Base-by-base conservation (phyloP, 2,329 filamentous ascomycete genomes). In the Fusarium tanahbumbuense region DNA sequence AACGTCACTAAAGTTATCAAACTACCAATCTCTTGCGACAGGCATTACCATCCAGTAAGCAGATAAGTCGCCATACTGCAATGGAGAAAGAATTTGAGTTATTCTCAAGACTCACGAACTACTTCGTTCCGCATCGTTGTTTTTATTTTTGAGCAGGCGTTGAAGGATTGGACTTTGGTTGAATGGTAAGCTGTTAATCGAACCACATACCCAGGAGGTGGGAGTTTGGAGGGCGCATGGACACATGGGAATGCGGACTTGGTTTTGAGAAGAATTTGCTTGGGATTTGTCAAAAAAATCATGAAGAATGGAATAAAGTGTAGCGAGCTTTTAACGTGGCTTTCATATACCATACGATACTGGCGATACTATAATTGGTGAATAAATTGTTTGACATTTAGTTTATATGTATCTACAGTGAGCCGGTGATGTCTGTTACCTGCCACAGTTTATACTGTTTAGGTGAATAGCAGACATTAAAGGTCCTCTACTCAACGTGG, bases 1-100 rank as follows among this genome's bases (percentile, higher is more conserved):
- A 8, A 80, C 85, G 34, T 89, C 87, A 20, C 79, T 89, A 15
- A 89, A 88, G 74, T 73, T 89, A 28, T 79, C 83, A 32, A 89
- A 88, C 74, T 89, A 89, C 66, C 84, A 83, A 48, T 83, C 86
- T 44, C 78, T 89, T 6, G 76, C 78, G 18, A 76, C 76, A n/a
- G 73, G 79, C 16, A 81, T 81, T 22, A 78, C 78, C 1, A 80
- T 81, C 49, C 77, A 80, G 56, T 81, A 64, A 75, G 16, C 20
- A 56, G 22, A 37, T 15, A 41, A 32, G 23, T 42, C 30, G 32
- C 18, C 34, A 47, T 27, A 34, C 27, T 25, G 23, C 20, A 15
- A 18, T 13, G 11, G 25, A 42, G 27, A 53, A 46, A 41, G 9
- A 48, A 42, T 8, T 9, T 13, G 37, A 27, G 30, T 25, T 46